These are phyloP conservation scores for Saccharomycopsis synnaedendra DNA, from an alignment of 805 yeast species.

Conservation along the genomic window DNA sequence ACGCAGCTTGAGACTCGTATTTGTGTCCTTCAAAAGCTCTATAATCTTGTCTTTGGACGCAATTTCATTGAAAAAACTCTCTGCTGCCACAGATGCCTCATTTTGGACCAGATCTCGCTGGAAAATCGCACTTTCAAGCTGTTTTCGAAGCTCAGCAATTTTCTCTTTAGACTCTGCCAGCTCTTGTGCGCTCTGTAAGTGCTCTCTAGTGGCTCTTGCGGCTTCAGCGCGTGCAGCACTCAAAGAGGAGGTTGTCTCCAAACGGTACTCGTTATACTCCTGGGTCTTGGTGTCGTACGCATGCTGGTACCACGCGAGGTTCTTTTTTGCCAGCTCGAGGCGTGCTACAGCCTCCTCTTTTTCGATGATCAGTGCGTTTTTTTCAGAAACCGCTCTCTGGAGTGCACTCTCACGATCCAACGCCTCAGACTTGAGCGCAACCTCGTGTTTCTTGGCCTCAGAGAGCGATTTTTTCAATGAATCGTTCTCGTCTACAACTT, in stretches of 20 bases:
- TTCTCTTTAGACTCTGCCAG: background rate
- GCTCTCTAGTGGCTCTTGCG: slow-evolving; percentile 21
- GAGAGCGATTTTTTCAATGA: slow-evolving; percentile 25
- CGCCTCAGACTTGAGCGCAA: slow-evolving; percentile 1
- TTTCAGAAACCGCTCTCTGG: slow-evolving; percentile 4
- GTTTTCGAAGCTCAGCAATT: slow-evolving; percentile 23
- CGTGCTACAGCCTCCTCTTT: slow-evolving; percentile 21
- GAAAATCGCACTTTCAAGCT: slow-evolving; percentile 31
- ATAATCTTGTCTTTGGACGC: slow-evolving; percentile 49
- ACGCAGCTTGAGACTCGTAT: slow-evolving; percentile 40
- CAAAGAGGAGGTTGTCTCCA: too few species aligned
- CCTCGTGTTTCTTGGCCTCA: slow-evolving; percentile 20
- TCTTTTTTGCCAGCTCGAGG: slow-evolving; percentile 22
- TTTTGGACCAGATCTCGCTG: slow-evolving; percentile 38
- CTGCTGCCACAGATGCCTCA: slow-evolving; percentile 30
- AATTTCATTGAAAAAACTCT: slow-evolving; percentile 45
- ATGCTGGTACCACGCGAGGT: slow-evolving; percentile 22
- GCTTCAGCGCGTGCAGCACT: background rate
- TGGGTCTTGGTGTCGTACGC: slow-evolving; percentile 21
- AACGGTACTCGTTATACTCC: slow-evolving; percentile 23
- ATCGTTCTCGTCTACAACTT: slow-evolving; percentile 27
- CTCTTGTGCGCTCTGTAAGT: background rate
- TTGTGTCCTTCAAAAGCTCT: slow-evolving; percentile 42
- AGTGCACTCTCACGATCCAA: slow-evolving; percentile 3
- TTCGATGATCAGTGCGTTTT: slow-evolving; percentile 20